Evolutionary conservation across 176 grass and related monocot species (phyloP).

Genomic region (Zea mays): Zm-B73-REFERENCE-NAM-5.0 NC_050097.1:23359001-23359500

Average conservation of each 20-base stretch:
- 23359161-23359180: neutral
- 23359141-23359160: neutral
- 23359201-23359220: neutral
- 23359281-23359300: neutral
- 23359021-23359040: no score
- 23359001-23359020: no score
- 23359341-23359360: constrained; percentile 1
- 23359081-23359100: neutral
- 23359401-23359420: neutral
- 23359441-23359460: neutral
- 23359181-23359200: no score
- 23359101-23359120: neutral
- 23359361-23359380: neutral
- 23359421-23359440: neutral
- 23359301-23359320: neutral
- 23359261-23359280: neutral
- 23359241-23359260: neutral
- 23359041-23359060: neutral
- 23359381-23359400: constrained; percentile 32
- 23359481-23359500: neutral
- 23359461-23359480: neutral
- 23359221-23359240: neutral
- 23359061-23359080: no score
- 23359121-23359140: neutral
- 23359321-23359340: neutral